phyloP scores from a whole-genome alignment of 164 flowering plant genomes.

The Kalanchoe fedtschenkoi region DNA sequence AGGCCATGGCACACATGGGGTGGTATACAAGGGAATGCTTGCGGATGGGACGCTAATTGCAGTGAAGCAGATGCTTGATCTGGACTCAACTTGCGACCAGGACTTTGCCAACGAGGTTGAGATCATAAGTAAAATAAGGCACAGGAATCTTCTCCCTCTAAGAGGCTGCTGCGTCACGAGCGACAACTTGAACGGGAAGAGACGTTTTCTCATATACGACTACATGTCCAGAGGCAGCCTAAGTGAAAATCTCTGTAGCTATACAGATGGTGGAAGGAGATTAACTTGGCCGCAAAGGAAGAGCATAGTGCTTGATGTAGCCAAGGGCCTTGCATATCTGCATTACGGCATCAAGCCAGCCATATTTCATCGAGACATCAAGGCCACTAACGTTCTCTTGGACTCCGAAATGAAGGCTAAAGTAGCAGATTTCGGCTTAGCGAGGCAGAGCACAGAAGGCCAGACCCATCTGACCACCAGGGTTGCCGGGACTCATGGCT shows the following conservation, averaged over 20 bases:
- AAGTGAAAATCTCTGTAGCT: conserved; percentile 13
- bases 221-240: conserved; percentile 31
- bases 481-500: conserved; percentile 29
- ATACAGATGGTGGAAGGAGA: neutral
- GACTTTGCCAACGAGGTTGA: conserved; percentile 32
- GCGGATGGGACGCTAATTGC: conserved; percentile 27
- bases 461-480: conserved; percentile 30
- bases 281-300: conserved; percentile 29
- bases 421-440: conserved; percentile 31
- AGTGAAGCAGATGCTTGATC: conserved; percentile 23
- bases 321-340: conserved; percentile 28
- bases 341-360: conserved; percentile 27
- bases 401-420: conserved; percentile 26
- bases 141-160: conserved; percentile 29
- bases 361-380: conserved; percentile 26
- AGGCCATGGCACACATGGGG: conserved; percentile 27
- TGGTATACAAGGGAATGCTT: conserved; percentile 26
- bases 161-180: conserved; percentile 32
- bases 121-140: conserved; percentile 34
- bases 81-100: conserved; percentile 21
- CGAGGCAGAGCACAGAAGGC: conserved; percentile 20
- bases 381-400: conserved; percentile 25
- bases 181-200: conserved; percentile 14
- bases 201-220: conserved; percentile 28
- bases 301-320: conserved; percentile 29